Evolutionary conservation across 805 yeast genomes (phyloP).

Genomic region (Hermanozyma aechmeae): DNA sequence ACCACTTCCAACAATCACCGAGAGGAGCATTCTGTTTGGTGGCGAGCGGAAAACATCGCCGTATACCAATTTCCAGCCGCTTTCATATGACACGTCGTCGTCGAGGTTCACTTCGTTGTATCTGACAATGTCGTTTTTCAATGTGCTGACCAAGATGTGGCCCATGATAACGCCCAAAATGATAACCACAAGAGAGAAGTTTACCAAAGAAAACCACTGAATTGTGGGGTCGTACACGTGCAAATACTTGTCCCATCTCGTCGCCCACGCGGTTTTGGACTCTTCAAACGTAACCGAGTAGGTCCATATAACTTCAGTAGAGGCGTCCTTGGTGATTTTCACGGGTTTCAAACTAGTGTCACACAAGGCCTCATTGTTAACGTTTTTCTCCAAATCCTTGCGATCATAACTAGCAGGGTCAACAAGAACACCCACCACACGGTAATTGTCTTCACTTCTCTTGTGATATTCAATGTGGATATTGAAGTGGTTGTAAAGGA

Average conservation of each 20-base stretch:
- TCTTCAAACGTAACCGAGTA: conserved; percentile 70
- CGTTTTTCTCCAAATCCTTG: conserved; percentile 12
- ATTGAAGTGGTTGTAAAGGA: conserved; percentile 73
- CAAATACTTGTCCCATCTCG: conserved; percentile 96
- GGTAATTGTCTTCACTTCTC: conserved; percentile 53
- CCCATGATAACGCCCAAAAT: conserved; percentile 70
- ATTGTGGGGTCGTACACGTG: conserved; percentile 87
- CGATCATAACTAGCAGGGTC: conserved; percentile 52
- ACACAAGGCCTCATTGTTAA: conserved; percentile 20
- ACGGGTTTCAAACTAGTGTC: conserved; percentile 30
- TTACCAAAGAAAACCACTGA: conserved; percentile 91
- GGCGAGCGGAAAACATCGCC: conserved; percentile 95
- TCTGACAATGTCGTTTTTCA: conserved; percentile 75
- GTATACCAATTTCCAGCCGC: conserved; percentile 94
- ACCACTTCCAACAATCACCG: conserved; percentile 85
- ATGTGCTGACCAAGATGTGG: conserved; percentile 68
- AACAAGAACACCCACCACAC: conserved; percentile 88
- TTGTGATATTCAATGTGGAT: conserved; percentile 76
- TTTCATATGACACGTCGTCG: conserved; percentile 81
- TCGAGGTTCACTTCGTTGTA: conserved; percentile 86
- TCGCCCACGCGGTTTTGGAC: conserved; percentile 84
- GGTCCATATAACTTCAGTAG: conserved; percentile 62
- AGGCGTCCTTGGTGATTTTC: conserved; percentile 37
- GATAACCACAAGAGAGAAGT: conserved; percentile 74
- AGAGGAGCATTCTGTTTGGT: conserved; percentile 53